Conservation (phyloP, 345 rosid species). For the Lenwebbia sp. region DNA sequence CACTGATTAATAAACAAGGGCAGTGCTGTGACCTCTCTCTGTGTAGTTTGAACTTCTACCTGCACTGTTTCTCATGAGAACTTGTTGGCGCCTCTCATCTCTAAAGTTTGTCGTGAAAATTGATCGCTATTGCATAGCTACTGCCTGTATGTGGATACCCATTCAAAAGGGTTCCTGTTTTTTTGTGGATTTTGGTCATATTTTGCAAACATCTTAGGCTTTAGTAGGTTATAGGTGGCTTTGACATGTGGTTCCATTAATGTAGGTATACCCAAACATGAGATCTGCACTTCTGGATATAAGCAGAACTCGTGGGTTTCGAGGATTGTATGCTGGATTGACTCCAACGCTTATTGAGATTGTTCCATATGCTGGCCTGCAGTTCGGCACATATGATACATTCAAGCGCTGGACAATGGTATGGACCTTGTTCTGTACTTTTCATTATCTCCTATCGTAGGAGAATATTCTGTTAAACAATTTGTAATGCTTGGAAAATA, state of each 20-base stretch:
- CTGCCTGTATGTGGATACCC: not conserved
- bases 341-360: constrained; percentile 92
- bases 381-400: constrained; percentile 89
- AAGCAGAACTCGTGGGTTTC: constrained; percentile 54
- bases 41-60: not conserved
- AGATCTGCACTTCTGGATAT: constrained; percentile 84
- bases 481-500: not conserved
- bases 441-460: not conserved
- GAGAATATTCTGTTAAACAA: not conserved
- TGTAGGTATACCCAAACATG: constrained; percentile 94
- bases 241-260: not conserved
- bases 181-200: not conserved
- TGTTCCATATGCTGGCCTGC: constrained; percentile 96
- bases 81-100: not conserved
- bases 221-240: not conserved
- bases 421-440: constrained; percentile 3
- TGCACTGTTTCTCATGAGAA: not conserved
- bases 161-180: not conserved
- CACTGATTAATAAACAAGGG: not conserved
- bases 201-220: not conserved
- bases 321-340: constrained; percentile 86
- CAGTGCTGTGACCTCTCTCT: not conserved
- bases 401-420: constrained; percentile 92
- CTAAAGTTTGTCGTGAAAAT: not conserved
- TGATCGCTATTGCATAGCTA: not conserved